phyloP scores from a whole-genome alignment of 306 rosid species.

The Ormosia semicastrata region DNA sequence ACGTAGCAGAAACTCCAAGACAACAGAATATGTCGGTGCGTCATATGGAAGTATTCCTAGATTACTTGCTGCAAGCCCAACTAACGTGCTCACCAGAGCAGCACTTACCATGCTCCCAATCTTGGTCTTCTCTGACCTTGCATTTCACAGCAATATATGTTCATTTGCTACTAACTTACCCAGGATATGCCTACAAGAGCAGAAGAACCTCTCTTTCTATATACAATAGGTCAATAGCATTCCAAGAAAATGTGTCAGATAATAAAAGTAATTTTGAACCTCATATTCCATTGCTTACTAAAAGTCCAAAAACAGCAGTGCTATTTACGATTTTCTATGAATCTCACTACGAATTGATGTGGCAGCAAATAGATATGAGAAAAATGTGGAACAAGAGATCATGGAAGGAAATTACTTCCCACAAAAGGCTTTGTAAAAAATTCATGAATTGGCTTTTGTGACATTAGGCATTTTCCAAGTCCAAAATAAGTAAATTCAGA shows the following conservation, averaged over 20 bases:
- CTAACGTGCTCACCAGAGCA: conserved; percentile 76
- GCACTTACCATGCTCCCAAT: conserved; percentile 79
- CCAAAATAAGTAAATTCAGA: neutral
- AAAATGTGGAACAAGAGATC: too few species aligned
- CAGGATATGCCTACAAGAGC: neutral
- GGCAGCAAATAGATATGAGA: too few species aligned
- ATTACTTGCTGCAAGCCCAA: conserved; percentile 72
- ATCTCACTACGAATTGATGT: too few species aligned
- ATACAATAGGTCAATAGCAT: neutral
- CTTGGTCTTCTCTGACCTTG: conserved; percentile 65
- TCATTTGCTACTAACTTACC: neutral
- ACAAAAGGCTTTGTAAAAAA: too few species aligned
- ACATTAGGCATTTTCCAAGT: neutral
- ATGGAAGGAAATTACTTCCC: too few species aligned
- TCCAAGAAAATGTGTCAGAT: neutral
- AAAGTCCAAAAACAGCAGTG: neutral
- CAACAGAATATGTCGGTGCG: conserved; percentile 57
- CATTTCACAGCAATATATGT: neutral
- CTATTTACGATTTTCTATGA: too few species aligned
- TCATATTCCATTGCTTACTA: neutral
- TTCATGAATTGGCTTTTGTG: neutral
- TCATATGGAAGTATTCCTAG: conserved; percentile 63
- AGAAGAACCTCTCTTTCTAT: neutral
- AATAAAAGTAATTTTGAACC: neutral
- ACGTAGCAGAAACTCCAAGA: conserved; percentile 69